These are phyloP conservation scores for Xanthoconium stramineum DNA, from an alignment of 768 basidiomycete species.

Conservation along the genomic window DNA sequence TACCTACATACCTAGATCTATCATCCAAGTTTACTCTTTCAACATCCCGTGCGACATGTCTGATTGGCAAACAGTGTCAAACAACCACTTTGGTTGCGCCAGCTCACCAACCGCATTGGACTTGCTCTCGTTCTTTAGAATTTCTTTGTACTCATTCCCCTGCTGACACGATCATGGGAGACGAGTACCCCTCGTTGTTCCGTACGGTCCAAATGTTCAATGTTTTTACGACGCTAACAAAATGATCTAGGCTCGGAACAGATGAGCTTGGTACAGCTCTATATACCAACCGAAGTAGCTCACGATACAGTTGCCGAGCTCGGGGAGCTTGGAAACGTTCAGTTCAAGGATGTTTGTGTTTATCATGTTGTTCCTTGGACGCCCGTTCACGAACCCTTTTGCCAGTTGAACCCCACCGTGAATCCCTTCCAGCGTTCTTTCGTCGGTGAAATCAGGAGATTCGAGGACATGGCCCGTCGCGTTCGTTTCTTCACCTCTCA, in stretches of 20 bases:
- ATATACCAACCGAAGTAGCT: constrained; percentile 94
- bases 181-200: constrained; percentile 81
- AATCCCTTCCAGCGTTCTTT: constrained; percentile 99
- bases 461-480: constrained; percentile 95
- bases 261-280: constrained; percentile 98
- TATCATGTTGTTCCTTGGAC: not conserved
- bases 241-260: constrained; percentile 76
- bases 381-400: constrained; percentile 3
- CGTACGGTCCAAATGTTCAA: constrained; percentile 42
- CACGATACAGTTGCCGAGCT: constrained; percentile 96
- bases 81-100: not conserved
- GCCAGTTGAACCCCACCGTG: constrained; percentile 86
- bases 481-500: constrained; percentile 87
- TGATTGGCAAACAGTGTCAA: constrained; percentile 23
- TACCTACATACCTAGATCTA: not conserved
- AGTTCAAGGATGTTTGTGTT: constrained; percentile 91
- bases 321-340: constrained; percentile 91
- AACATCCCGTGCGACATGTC: not conserved
- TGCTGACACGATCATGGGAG: constrained; percentile 47
- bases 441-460: constrained; percentile 89
- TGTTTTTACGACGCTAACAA: constrained; percentile 5
- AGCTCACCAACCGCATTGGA: not conserved
- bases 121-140: not conserved
- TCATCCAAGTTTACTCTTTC: too few relatives aligned
- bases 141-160: not conserved